phyloP scores from a whole-genome alignment of 2,329 filamentous ascomycete species.

The Aspergillus felis region DNA sequence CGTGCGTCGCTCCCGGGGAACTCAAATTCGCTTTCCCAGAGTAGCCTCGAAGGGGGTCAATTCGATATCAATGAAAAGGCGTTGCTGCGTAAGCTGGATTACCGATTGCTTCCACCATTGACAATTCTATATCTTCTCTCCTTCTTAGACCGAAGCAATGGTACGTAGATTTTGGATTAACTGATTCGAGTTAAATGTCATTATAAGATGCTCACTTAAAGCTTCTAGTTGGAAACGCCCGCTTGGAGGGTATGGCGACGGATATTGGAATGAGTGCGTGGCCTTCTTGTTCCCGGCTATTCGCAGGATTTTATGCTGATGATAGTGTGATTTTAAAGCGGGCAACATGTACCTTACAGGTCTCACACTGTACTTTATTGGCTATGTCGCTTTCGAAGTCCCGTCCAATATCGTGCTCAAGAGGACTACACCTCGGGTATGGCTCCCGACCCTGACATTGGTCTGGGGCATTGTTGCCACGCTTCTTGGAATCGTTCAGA shows the following conservation, averaged over 20 bases:
- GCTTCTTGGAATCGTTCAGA: constrained; percentile 46
- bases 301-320: neutral
- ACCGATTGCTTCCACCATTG: constrained; percentile 40
- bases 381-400: constrained; percentile 38
- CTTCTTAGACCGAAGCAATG: constrained; percentile 44
- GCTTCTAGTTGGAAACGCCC: constrained; percentile 35
- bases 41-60: constrained; percentile 17
- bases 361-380: constrained; percentile 37
- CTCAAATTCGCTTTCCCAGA: constrained; percentile 3
- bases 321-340: constrained; percentile 12
- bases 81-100: constrained; percentile 43
- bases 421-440: constrained; percentile 34
- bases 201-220: neutral
- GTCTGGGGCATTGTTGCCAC: constrained; percentile 51
- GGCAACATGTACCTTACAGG: constrained; percentile 40
- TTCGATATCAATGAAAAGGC: constrained; percentile 35
- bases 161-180: constrained; percentile 9
- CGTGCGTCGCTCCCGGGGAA: neutral
- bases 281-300: neutral
- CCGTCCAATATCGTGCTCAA: constrained; percentile 43
- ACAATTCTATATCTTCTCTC: constrained; percentile 44
- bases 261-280: constrained; percentile 38
- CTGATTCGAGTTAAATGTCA: neutral
- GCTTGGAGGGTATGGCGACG: constrained; percentile 33
- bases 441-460: constrained; percentile 42